Percentiles rank a stretch among this genome's conserved stretches.
These are phyloP conservation scores for Neofusicoccum parvum DNA, from an alignment of 2,329 filamentous ascomycete genomes.

Conservation along the genomic window DNA sequence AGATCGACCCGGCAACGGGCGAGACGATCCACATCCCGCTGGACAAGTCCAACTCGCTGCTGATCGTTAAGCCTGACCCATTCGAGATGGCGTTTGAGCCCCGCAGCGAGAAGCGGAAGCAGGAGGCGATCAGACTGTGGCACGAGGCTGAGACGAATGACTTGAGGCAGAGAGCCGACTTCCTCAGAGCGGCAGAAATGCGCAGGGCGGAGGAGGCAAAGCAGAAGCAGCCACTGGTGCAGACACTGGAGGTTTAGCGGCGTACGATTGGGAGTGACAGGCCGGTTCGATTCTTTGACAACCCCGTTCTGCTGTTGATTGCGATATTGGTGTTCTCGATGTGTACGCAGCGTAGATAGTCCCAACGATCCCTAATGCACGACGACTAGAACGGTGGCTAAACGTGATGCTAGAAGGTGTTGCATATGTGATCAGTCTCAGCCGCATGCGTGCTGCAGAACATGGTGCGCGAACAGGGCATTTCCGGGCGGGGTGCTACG, in stretches of 20 bases:
- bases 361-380: neutral
- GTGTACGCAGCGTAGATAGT: conserved; percentile 9
- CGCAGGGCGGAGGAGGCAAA: neutral
- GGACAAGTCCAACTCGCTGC: conserved; percentile 56
- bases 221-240: neutral
- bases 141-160: conserved; percentile 41
- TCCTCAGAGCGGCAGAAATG: conserved; percentile 29
- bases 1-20: conserved; percentile 48
- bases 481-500: no score
- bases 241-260: neutral
- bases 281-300: neutral
- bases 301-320: neutral
- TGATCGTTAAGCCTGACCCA: conserved; percentile 61
- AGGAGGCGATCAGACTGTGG: conserved; percentile 35
- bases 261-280: no score
- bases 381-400: neutral
- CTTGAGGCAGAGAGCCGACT: conserved; percentile 37
- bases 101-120: conserved; percentile 44
- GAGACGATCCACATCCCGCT: conserved; percentile 46
- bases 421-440: neutral
- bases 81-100: conserved; percentile 59
- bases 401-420: no score
- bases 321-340: neutral
- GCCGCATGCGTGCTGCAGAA: neutral
- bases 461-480: neutral